phyloP scores from a whole-genome alignment of 768 basidiomycete species.

The Agaricus sinodeliciosus region DNA sequence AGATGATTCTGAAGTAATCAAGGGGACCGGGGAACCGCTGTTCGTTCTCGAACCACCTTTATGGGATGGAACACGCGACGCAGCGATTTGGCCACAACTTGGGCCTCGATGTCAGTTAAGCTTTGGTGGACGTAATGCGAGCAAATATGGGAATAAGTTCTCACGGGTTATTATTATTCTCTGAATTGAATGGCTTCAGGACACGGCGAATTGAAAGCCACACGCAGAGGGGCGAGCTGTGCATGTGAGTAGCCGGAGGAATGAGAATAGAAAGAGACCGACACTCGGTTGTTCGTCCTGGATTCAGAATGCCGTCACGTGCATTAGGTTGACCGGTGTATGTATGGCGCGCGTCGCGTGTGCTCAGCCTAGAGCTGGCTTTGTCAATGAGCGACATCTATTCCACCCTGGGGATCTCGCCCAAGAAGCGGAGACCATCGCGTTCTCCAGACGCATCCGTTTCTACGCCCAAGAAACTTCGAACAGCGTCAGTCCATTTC shows the following conservation, averaged over 20 bases:
- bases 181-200: too few species aligned
- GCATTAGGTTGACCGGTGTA: too few species aligned
- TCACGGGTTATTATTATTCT: neutral
- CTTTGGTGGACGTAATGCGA: neutral
- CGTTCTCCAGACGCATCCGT: slow-evolving; percentile 47
- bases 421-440: slow-evolving; percentile 59
- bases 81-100: too few species aligned
- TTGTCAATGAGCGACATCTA: slow-evolving; percentile 53
- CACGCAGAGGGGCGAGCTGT: slow-evolving; percentile 5
- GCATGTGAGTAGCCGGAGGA: neutral
- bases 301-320: too few species aligned
- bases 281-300: too few species aligned
- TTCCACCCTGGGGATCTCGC: slow-evolving; percentile 56
- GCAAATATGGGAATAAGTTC: neutral
- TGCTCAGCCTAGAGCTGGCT: slow-evolving; percentile 18
- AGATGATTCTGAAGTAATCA: too few species aligned
- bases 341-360: slow-evolving; percentile 13
- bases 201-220: too few species aligned
- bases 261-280: neutral
- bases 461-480: slow-evolving; percentile 65
- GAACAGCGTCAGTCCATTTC: slow-evolving; percentile 39
- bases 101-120: too few species aligned
- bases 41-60: too few species aligned
- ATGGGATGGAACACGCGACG: too few species aligned
- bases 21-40: neutral